Percentiles rank a stretch among this genome's conserved stretches.
Conservation (phyloP, 305 asterid species). For the Monarda citriodora region DNA sequence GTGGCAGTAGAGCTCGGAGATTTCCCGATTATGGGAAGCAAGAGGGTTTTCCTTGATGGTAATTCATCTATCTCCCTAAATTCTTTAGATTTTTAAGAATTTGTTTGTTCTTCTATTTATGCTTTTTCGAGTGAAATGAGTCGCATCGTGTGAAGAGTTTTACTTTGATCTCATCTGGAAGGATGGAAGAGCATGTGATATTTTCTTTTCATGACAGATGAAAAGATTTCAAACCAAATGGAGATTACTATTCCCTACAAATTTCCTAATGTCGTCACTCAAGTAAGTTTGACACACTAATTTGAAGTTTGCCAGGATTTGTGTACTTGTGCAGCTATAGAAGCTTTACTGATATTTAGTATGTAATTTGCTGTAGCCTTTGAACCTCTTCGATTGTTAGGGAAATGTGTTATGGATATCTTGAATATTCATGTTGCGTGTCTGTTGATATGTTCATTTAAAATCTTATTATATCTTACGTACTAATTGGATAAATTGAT, state of each 20-base stretch:
- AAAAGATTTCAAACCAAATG: slow-evolving; percentile 15
- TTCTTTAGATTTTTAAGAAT: neutral
- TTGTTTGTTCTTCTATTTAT: too few species aligned
- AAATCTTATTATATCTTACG: slow-evolving; percentile 1
- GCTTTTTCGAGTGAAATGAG: neutral
- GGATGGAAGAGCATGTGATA: neutral
- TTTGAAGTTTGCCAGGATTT: neutral
- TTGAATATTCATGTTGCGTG: neutral
- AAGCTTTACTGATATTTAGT: slow-evolving; percentile 6
- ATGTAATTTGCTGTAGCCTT: slow-evolving; percentile 4
- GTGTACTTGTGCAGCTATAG: neutral
- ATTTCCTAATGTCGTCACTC: slow-evolving; percentile 23
- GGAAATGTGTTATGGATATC: neutral
- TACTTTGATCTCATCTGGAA: neutral
- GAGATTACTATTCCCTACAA: slow-evolving; percentile 17
- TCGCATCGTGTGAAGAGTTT: neutral
- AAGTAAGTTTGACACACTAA: slow-evolving; percentile 32
- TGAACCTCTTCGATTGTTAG: neutral
- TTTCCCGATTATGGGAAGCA: slow-evolving; percentile 25
- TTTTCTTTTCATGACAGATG: slow-evolving; percentile 20
- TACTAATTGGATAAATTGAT: slow-evolving; percentile 2
- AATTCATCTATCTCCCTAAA: slow-evolving; percentile 12
- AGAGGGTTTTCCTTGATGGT: slow-evolving; percentile 25
- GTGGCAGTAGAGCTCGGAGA: slow-evolving; percentile 22
- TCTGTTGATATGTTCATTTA: slow-evolving; percentile 1